Evolutionary conservation across 2,329 filamentous ascomycete species (phyloP).

Genomic region (Fusarium sp.): DNA sequence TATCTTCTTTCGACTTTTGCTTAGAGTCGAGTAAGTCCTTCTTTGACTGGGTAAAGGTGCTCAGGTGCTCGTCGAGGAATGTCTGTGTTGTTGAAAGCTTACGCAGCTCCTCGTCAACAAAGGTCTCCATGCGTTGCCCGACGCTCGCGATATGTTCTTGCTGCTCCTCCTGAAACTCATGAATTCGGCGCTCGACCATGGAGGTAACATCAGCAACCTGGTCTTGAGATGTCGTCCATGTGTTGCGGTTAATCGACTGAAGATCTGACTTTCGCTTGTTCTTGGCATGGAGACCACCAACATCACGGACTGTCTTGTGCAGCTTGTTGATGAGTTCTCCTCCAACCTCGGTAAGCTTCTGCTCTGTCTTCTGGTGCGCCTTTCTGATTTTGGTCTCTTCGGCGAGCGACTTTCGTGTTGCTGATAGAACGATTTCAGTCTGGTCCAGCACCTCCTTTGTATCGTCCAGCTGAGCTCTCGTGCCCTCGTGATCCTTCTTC

Average conservation of each 20-base stretch:
- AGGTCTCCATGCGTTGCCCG: slow-evolving; percentile 77
- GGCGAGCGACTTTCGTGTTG: slow-evolving; percentile 79
- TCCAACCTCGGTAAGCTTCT: slow-evolving; percentile 78
- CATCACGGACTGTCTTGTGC: slow-evolving; percentile 80
- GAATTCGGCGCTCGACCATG: slow-evolving; percentile 80
- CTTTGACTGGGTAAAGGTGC: slow-evolving; percentile 75
- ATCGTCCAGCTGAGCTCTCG: slow-evolving; percentile 76
- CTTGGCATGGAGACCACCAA: slow-evolving; percentile 86
- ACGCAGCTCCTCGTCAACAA: slow-evolving; percentile 79
- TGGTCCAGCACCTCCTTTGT: slow-evolving; percentile 86
- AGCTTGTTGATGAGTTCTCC: slow-evolving; percentile 82
- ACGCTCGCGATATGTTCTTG: slow-evolving; percentile 74
- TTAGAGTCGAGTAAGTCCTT: slow-evolving; percentile 75
- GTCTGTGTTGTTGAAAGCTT: slow-evolving; percentile 76
- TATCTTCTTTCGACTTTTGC: slow-evolving; percentile 78
- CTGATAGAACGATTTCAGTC: slow-evolving; percentile 84
- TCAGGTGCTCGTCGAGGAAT: slow-evolving; percentile 76
- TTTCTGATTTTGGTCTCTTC: slow-evolving; percentile 84
- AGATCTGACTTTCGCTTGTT: slow-evolving; percentile 86
- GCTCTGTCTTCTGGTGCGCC: slow-evolving; percentile 88
- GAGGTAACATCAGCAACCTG: slow-evolving; percentile 82
- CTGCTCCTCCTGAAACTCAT: slow-evolving; percentile 78
- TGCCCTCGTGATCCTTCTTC: slow-evolving; percentile 89
- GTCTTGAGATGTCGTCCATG: slow-evolving; percentile 80
- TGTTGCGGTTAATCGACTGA: slow-evolving; percentile 79